Base-by-base conservation (phyloP, 2,329 filamentous ascomycete species). In the Trichoderma sp. region DNA sequence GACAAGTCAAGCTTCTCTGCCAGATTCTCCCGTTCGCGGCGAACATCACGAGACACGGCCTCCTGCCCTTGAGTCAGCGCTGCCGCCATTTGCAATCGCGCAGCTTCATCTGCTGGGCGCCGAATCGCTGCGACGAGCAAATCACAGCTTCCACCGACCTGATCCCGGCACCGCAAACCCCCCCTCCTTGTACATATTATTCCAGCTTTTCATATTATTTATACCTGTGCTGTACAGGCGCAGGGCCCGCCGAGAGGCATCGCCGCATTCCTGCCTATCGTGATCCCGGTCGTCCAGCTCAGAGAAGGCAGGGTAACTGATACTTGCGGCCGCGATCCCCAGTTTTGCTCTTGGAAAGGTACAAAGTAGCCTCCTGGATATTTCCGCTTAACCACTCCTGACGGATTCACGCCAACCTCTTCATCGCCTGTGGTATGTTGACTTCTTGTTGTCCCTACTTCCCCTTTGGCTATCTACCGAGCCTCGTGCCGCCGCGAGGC, bases 371-470 rank as follows among this genome's bases (percentile, higher is more conserved):
- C 45, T 60, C 64, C 54, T 67, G 64, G 54, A 59, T 52, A 52
- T 54, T 57, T 64, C 35, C 61, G 52, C 54, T 29, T 61, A 58
- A 50, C 29, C 39, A 25, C 27, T 54, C 54, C 63, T 68, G 64
- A 59, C 45, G 64, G 45, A 60, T 22, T 50, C 64, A 64, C 50
- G 32, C 56, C 22, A 67, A 39, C 57, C 53, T 56, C 53, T 42
- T 45, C 32, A 39, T 48, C 50, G 63, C 60, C 29, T 56, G 57
- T 59, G 64, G 68, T 67, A 67, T 64, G 68, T 67, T 35, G 57
- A 2, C 68, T 42, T n/a, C 29, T 58, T 19, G 25, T 34, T 58
- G 56, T 32, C 35, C 64, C 56, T 63, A 35, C 19, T 27, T 53
- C 57, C 61, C 34, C 19, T 54, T 34, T 52, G 42, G 25, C 59